These are phyloP conservation scores for Ogataea sp. DNA, from an alignment of 805 yeast species.

Conservation along the genomic window DNA sequence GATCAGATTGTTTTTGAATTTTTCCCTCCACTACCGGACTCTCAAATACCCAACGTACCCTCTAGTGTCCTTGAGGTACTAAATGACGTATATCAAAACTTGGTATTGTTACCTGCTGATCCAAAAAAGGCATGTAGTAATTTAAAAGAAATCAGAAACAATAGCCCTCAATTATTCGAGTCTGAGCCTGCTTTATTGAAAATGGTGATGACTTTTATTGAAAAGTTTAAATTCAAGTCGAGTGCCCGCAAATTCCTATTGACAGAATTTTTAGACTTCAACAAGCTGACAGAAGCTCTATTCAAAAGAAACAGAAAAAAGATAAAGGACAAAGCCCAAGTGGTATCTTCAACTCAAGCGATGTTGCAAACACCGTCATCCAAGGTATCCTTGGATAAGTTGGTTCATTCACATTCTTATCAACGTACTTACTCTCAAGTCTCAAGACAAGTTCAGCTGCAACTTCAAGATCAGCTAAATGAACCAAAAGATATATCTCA, in stretches of 20 bases:
- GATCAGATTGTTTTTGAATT: constrained; percentile 10
- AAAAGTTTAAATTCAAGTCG: constrained; percentile 50
- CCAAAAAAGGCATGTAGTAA: constrained; percentile 19
- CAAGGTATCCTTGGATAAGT: not conserved
- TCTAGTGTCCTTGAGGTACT: constrained; percentile 3
- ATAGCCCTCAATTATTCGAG: constrained; percentile 45
- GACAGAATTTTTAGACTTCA: constrained; percentile 53
- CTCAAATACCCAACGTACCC: constrained; percentile 10
- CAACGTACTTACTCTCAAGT: constrained; percentile 22
- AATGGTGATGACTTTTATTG: constrained; percentile 43
- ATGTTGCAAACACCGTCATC: not conserved
- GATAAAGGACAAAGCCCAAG: constrained; percentile 7
- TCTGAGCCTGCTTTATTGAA: constrained; percentile 44
- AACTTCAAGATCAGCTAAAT: constrained; percentile 23
- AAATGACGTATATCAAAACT: constrained; percentile 21
- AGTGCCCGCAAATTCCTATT: constrained; percentile 52
- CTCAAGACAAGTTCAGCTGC: constrained; percentile 33
- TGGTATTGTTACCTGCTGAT: constrained; percentile 17
- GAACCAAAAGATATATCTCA: not conserved
- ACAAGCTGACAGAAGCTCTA: constrained; percentile 42
- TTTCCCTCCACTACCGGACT: constrained; percentile 8
- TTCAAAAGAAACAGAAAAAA: constrained; percentile 35
- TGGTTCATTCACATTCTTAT: constrained; percentile 15
- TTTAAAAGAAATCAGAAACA: constrained; percentile 44
- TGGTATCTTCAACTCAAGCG: not conserved